Percentiles rank a stretch among this genome's conserved stretches.
These are phyloP conservation scores for Exsudoporus frostii DNA, from an alignment of 768 basidiomycete genomes.

Conservation along the genomic window DNA sequence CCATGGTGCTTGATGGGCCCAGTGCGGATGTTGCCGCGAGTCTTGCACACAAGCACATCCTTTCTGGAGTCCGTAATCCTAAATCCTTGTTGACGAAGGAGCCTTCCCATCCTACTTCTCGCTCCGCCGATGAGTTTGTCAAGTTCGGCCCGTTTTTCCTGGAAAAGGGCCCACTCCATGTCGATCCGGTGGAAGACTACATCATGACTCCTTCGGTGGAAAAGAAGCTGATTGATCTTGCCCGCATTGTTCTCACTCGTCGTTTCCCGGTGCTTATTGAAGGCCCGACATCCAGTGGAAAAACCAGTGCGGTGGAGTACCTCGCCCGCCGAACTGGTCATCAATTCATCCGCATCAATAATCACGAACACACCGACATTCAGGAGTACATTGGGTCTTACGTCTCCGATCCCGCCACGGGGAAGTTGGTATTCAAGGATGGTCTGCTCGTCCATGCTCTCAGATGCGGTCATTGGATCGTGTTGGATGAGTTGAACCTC, in stretches of 20 bases:
- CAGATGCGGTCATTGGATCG: conserved; percentile 93
- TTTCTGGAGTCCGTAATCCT: conserved; percentile 76
- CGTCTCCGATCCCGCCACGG: conserved; percentile 85
- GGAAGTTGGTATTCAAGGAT: conserved; percentile 94
- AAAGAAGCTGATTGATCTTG: conserved; percentile 90
- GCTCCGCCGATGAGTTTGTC: conserved; percentile 55
- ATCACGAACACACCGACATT: conserved; percentile 99
- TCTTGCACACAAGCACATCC: conserved; percentile 74
- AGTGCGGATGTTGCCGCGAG: conserved; percentile 65
- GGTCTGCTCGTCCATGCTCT: conserved; percentile 91
- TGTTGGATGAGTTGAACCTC: conserved; percentile 94
- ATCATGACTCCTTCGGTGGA: conserved; percentile 96
- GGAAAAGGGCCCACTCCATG: conserved; percentile 66
- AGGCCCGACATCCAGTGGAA: conserved; percentile 96
- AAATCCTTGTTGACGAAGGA: conserved; percentile 71
- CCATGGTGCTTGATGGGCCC: conserved; percentile 81
- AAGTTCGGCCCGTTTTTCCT: conserved; percentile 93
- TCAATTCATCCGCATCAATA: conserved; percentile 96
- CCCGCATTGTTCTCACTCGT: conserved; percentile 83
- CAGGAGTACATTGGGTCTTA: conserved; percentile 98
- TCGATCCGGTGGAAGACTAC: conserved; percentile 72
- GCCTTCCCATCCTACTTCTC: conserved; percentile 50
- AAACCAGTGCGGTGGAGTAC: conserved; percentile 96
- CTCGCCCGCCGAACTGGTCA: conserved; percentile 91
- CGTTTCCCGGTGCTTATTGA: conserved; percentile 95